phyloP scores from a whole-genome alignment of 1,284 basidiomycete species.

The Hortiboletus rubellus region DNA sequence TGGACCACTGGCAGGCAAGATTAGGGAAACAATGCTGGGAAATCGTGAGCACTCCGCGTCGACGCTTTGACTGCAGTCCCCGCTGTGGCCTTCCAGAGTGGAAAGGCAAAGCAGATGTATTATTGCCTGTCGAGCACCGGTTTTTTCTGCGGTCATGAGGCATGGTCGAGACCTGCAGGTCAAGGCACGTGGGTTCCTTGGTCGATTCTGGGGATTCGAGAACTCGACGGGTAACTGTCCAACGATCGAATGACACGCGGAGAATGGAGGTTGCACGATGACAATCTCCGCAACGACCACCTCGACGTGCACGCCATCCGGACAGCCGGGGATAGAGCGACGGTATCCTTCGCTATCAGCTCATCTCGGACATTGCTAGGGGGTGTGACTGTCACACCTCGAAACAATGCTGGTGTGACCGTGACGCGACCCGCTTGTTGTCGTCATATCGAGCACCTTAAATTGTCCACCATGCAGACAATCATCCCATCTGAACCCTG shows the following conservation, averaged over 20 bases:
- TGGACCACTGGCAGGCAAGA: conserved; percentile 14
- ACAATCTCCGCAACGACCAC: conserved; percentile 19
- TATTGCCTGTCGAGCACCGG: conserved; percentile 10
- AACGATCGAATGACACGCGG: neutral
- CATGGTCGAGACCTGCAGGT: conserved; percentile 5
- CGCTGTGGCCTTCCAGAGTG: conserved; percentile 16
- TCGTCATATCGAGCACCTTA: neutral
- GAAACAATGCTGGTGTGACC: conserved; percentile 15
- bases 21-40: conserved; percentile 20
- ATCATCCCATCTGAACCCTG: neutral
- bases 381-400: conserved; percentile 13
- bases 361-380: conserved; percentile 5
- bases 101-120: neutral
- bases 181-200: neutral
- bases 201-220: conserved; percentile 7
- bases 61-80: conserved; percentile 8
- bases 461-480: too few species aligned
- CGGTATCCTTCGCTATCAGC: too few species aligned
- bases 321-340: too few species aligned
- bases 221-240: conserved; percentile 1
- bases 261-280: conserved; percentile 4
- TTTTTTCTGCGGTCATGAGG: conserved; percentile 19
- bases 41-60: neutral
- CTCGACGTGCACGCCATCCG: neutral
- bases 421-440: conserved; percentile 10